Conservation (phyloP, 2,329 filamentous ascomycete species). For the Hypoxylon sp. region DNA sequence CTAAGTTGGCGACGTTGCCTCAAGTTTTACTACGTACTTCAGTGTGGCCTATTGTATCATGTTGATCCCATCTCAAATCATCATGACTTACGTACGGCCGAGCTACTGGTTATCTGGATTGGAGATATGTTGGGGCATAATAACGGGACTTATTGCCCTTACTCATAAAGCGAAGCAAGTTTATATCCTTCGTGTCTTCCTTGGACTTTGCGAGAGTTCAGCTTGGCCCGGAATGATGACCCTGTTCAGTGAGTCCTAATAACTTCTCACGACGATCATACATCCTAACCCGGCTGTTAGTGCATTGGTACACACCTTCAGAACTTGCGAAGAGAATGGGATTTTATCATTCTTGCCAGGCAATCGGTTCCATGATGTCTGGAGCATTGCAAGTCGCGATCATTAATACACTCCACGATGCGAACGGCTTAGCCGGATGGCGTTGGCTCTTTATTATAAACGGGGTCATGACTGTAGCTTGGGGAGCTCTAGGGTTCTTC, state of each 20-base stretch:
- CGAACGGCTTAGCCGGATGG: conserved; percentile 65
- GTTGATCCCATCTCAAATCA: conserved; percentile 57
- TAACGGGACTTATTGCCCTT: conserved; percentile 55
- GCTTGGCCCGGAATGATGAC: conserved; percentile 64
- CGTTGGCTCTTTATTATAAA: conserved; percentile 71
- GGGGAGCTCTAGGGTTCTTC: conserved; percentile 66
- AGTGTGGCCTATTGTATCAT: conserved; percentile 57
- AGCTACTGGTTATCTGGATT: conserved; percentile 56
- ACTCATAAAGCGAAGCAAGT: conserved; percentile 55
- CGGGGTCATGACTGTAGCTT: conserved; percentile 67
- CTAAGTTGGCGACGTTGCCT: neutral
- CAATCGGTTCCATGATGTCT: conserved; percentile 67
- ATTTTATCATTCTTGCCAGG: conserved; percentile 68
- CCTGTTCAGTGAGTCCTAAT: conserved; percentile 55
- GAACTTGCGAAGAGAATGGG: conserved; percentile 68
- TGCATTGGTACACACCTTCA: conserved; percentile 61
- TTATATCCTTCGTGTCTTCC: conserved; percentile 59
- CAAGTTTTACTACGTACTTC: conserved; percentile 56
- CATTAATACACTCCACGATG: conserved; percentile 66
- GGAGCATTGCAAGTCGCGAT: conserved; percentile 69
- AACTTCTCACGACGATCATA: neutral
- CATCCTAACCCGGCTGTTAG: conserved; percentile 46
- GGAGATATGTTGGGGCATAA: conserved; percentile 56
- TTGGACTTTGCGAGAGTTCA: conserved; percentile 58
- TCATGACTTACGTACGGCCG: conserved; percentile 57